These are phyloP conservation scores for Leccinum fuscescens DNA, from an alignment of 1,284 basidiomycete genomes.

Conservation along the genomic window DNA sequence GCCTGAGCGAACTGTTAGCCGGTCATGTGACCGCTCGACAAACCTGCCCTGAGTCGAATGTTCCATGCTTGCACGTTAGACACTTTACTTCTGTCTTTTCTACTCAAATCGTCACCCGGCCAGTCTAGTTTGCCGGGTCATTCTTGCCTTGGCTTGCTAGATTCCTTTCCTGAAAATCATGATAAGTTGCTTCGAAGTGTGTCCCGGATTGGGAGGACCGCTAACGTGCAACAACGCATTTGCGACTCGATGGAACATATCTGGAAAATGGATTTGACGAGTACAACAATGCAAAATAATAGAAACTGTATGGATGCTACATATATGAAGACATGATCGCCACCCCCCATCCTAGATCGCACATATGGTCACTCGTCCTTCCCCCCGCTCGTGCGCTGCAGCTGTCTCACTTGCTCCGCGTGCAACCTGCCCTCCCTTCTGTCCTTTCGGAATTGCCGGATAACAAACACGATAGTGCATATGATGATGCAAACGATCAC, in stretches of 20 bases:
- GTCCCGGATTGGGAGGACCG: not conserved
- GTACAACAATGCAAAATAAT: not conserved
- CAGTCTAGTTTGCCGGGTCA: too few species aligned
- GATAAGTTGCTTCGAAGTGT: too few species aligned
- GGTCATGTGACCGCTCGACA: conserved; percentile 18
- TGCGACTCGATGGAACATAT: not conserved
- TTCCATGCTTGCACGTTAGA: conserved; percentile 10
- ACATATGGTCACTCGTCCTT: conserved; percentile 7
- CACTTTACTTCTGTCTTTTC: too few species aligned
- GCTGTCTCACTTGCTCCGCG: conserved; percentile 18
- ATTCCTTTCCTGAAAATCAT: too few species aligned
- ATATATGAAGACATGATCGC: not conserved
- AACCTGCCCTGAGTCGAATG: conserved; percentile 26
- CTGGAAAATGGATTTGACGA: not conserved
- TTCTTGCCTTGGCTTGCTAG: too few species aligned
- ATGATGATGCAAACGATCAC: too few species aligned
- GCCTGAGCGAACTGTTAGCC: not conserved
- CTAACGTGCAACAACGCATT: not conserved
- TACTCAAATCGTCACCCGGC: too few species aligned
- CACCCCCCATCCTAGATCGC: not conserved
- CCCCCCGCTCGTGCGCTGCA: conserved; percentile 5
- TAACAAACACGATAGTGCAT: conserved; percentile 17
- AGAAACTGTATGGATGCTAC: not conserved
- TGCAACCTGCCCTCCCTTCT: conserved; percentile 23
- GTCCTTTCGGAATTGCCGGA: conserved; percentile 19